phyloP scores from a whole-genome alignment of 2,329 filamentous ascomycete genomes.

The Neofusicoccum umdonicola region DNA sequence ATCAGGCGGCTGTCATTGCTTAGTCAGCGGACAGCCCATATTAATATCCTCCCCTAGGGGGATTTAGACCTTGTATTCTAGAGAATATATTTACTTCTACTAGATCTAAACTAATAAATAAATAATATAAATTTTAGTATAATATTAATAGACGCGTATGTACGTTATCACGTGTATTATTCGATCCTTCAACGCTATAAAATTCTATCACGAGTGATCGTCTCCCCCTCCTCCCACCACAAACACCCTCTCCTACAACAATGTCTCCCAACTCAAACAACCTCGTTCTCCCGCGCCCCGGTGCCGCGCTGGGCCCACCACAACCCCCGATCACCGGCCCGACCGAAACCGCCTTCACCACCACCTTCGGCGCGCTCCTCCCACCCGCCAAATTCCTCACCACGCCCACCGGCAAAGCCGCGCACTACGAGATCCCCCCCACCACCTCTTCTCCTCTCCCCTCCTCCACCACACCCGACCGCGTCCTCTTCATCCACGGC shows the following conservation, averaged over 20 bases:
- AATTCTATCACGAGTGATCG: no score
- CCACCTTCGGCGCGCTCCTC: constrained; percentile 40
- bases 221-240: no score
- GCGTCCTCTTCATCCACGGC: constrained; percentile 51
- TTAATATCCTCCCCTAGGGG: no score
- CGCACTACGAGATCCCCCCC: constrained; percentile 39
- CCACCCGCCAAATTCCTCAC: constrained; percentile 38
- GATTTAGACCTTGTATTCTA: no score
- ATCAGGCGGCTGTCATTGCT: no score
- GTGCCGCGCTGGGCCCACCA: constrained; percentile 7
- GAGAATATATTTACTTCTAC: no score
- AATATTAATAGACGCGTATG: no score
- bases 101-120: no score
- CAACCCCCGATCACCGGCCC: constrained; percentile 35
- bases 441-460: neutral
- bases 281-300: constrained; percentile 29
- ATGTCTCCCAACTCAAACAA: constrained; percentile 11
- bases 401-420: constrained; percentile 36
- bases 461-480: constrained; percentile 22
- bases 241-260: neutral
- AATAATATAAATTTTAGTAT: no score
- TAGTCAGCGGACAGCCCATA: no score
- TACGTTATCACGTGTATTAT: no score
- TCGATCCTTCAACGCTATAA: no score
- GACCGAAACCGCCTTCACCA: constrained; percentile 36